A percentile compares a stretch with the other conserved stretches of the same genome.
These are phyloP conservation scores for Pyronema omphalodes DNA, from an alignment of 495 filamentous ascomycete genomes.

Conservation along the genomic window DNA sequence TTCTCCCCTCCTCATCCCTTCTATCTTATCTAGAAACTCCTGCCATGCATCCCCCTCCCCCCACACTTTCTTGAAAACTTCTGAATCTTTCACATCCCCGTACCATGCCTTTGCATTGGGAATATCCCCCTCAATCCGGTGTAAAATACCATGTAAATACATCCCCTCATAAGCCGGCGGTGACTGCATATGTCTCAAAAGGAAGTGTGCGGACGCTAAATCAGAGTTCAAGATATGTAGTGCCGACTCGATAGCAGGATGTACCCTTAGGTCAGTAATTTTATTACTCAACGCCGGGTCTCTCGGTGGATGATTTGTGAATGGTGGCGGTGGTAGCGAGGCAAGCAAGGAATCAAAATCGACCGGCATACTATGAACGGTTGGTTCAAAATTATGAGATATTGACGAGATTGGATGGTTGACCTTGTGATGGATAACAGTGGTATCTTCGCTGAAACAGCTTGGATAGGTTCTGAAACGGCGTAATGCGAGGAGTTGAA, in stretches of 20 bases:
- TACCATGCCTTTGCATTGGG: constrained; percentile 31
- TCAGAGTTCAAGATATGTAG: constrained; percentile 32
- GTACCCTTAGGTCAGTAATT: constrained; percentile 27
- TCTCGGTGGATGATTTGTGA: constrained; percentile 13
- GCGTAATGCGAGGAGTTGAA: no score
- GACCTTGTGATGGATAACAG: neutral
- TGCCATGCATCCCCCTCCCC: constrained; percentile 7
- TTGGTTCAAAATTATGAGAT: no score
- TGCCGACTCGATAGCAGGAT: constrained; percentile 30
- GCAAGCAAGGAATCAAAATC: constrained; percentile 14
- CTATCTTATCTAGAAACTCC: constrained; percentile 8
- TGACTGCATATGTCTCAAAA: constrained; percentile 32
- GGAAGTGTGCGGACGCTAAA: constrained; percentile 31
- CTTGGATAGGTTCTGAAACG: no score
- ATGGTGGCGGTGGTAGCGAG: constrained; percentile 17
- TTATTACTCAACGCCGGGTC: constrained; percentile 12
- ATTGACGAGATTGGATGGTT: neutral
- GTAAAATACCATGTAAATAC: constrained; percentile 30
- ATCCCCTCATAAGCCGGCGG: constrained; percentile 30
- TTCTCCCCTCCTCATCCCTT: constrained; percentile 10
- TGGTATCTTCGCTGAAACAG: neutral
- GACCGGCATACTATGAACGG: no score
- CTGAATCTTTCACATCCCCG: constrained; percentile 24
- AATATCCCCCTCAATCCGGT: constrained; percentile 32
- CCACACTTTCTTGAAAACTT: constrained; percentile 23